A percentile compares a stretch with the other conserved stretches of the same genome.
phyloP scores from a whole-genome alignment of 495 filamentous ascomycete genomes.

The Penicillium canariense region DNA sequence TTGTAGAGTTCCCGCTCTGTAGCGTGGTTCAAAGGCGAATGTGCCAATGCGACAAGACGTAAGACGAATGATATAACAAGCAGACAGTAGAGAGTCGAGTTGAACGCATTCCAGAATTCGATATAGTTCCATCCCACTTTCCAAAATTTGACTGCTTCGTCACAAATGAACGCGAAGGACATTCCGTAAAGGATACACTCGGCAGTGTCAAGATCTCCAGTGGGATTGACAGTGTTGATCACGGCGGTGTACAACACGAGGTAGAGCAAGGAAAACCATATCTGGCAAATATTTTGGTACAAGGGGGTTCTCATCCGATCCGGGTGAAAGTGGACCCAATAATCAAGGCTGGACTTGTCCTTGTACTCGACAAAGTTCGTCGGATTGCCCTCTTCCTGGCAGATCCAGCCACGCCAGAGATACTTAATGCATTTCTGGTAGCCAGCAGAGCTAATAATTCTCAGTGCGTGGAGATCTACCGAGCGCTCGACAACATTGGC shows the following conservation, averaged over 20 bases:
- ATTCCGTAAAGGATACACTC: slow-evolving; percentile 86
- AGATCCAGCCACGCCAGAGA: slow-evolving; percentile 94
- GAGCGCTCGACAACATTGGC: slow-evolving; percentile 88
- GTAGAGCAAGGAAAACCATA: slow-evolving; percentile 79
- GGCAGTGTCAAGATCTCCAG: slow-evolving; percentile 77
- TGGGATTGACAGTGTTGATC: slow-evolving; percentile 85
- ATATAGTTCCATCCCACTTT: slow-evolving; percentile 88
- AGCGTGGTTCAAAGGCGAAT: slow-evolving; percentile 50
- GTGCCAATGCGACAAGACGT: slow-evolving; percentile 71
- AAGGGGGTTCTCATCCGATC: slow-evolving; percentile 88
- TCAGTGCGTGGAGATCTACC: slow-evolving; percentile 86
- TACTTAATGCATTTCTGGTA: slow-evolving; percentile 92
- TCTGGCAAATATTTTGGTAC: slow-evolving; percentile 89
- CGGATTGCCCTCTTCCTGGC: slow-evolving; percentile 88
- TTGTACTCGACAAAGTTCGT: slow-evolving; percentile 81
- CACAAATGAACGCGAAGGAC: slow-evolving; percentile 88
- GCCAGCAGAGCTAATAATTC: slow-evolving; percentile 84
- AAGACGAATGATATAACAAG: slow-evolving; percentile 73
- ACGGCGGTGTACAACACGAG: slow-evolving; percentile 82
- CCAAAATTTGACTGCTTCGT: slow-evolving; percentile 84
- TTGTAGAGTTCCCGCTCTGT: slow-evolving; percentile 65
- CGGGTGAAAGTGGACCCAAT: slow-evolving; percentile 82
- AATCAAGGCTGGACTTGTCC: slow-evolving; percentile 67
- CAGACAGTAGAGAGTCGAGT: slow-evolving; percentile 73
- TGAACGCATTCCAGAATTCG: slow-evolving; percentile 95